Percentiles rank a stretch among this genome's conserved stretches.
Conservation (phyloP, 305 asterid genomes). For the Andrographis paniculata region DNA sequence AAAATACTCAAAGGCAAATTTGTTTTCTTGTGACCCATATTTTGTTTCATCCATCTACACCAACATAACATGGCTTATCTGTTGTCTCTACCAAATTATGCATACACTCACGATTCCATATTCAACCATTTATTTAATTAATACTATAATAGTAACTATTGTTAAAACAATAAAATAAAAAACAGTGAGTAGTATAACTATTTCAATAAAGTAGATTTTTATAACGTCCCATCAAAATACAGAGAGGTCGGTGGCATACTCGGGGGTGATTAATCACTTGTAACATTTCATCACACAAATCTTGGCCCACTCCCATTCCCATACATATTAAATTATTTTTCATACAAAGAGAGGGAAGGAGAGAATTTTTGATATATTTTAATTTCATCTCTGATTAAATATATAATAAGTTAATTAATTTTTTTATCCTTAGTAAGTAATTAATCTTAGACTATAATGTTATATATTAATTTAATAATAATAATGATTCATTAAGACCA, state of each 20-base stretch:
- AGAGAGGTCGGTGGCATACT: conserved; percentile 15
- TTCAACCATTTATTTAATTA: neutral
- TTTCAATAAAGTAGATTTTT: neutral
- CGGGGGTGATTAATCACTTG: conserved; percentile 4
- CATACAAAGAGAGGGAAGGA: no score
- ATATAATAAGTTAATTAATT: no score
- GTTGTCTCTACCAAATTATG: conserved; percentile 30
- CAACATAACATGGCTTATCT: conserved; percentile 34
- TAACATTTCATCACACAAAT: conserved; percentile 8
- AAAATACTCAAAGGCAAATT: conserved; percentile 1
- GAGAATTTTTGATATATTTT: no score
- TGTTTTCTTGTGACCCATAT: conserved; percentile 27
- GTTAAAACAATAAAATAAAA: no score
- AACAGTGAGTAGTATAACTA: neutral
- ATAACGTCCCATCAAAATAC: conserved; percentile 19
- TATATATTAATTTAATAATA: no score
- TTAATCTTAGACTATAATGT: no score
- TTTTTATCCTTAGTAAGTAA: no score
- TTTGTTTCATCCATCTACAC: conserved; percentile 22
- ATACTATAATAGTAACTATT: no score
- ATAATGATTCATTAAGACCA: no score
- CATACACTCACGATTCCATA: conserved; percentile 19
- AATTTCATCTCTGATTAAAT: no score
- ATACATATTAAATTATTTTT: no score
- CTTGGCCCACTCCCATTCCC: conserved; percentile 9